Conservation (phyloP, 1,139 yeast species). For the Kodamaea derodonti region DNA sequence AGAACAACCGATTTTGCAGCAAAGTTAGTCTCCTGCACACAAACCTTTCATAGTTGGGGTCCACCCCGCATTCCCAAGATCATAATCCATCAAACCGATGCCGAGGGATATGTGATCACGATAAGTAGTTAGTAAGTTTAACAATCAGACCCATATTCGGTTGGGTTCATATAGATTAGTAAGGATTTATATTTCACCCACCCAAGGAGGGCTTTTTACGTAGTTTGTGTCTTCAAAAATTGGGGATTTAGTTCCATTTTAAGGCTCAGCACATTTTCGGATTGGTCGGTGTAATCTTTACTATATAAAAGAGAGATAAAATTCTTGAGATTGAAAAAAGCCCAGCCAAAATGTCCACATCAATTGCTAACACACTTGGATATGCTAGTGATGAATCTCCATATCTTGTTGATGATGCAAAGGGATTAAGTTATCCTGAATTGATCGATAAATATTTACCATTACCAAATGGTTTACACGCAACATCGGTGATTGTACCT, state of each 20-base stretch:
- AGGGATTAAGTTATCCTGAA: conserved; percentile 9
- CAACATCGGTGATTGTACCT: conserved; percentile 23
- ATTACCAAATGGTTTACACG: conserved; percentile 13
- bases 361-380: conserved; percentile 10
- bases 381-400: conserved; percentile 19
- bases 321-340: conserved; percentile 9
- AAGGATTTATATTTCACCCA: too few relatives aligned
- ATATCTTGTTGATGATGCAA: conserved; percentile 15
- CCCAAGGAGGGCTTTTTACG: too few relatives aligned
- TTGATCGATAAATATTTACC: conserved; percentile 23
- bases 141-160: too few relatives aligned
- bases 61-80: neutral
- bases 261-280: conserved; percentile 37
- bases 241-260: neutral
- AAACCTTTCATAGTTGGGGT: too few relatives aligned
- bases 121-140: too few relatives aligned
- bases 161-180: too few relatives aligned
- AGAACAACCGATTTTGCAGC: too few relatives aligned
- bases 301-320: conserved; percentile 15
- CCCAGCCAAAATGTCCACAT: conserved; percentile 2
- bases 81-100: neutral
- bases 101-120: too few relatives aligned
- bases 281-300: conserved; percentile 70
- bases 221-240: too few relatives aligned
- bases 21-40: too few relatives aligned